A percentile compares a stretch with the other conserved stretches of the same genome.
phyloP scores from a whole-genome alignment of 2,329 filamentous ascomycete genomes.

The Cladosporium sphaerospermum region DNA sequence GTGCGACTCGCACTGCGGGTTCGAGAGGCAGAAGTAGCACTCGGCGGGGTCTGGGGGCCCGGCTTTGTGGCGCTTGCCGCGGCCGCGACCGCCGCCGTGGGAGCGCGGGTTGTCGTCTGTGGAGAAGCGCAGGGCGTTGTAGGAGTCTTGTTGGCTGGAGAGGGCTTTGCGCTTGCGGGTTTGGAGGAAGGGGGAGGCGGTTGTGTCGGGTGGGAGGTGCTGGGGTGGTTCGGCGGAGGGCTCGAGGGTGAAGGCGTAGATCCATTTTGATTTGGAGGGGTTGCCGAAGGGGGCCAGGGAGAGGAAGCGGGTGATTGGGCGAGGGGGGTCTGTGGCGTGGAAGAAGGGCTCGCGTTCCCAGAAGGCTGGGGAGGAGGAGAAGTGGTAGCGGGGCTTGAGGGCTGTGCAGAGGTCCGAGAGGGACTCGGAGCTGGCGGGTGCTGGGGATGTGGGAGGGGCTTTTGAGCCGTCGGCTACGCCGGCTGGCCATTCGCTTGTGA shows the following conservation, averaged over 20 bases:
- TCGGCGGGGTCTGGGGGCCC: slow-evolving; percentile 53
- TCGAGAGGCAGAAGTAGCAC: slow-evolving; percentile 95
- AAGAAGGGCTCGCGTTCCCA: slow-evolving; percentile 94
- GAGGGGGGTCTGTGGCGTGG: slow-evolving; percentile 45
- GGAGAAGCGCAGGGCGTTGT: slow-evolving; percentile 45
- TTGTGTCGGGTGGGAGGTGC: slow-evolving; percentile 63
- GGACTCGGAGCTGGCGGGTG: slow-evolving; percentile 50
- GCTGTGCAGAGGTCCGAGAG: slow-evolving; percentile 71
- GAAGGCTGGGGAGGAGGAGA: slow-evolving; percentile 66
- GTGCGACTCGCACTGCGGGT: slow-evolving; percentile 74
- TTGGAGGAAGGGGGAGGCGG: slow-evolving; percentile 64
- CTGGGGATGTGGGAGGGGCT: slow-evolving; percentile 36
- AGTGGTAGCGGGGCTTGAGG: slow-evolving; percentile 87
- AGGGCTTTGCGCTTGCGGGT: slow-evolving; percentile 46
- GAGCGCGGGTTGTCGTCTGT: slow-evolving; percentile 34
- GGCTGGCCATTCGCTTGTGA: slow-evolving; percentile 83
- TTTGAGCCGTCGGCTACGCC: slow-evolving; percentile 40
- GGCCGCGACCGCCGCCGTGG: slow-evolving; percentile 30
- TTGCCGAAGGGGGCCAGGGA: slow-evolving; percentile 78
- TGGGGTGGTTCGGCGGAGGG: slow-evolving; percentile 53
- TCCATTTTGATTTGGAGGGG: slow-evolving; percentile 66
- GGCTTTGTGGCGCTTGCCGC: slow-evolving; percentile 33
- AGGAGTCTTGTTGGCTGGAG: slow-evolving; percentile 26
- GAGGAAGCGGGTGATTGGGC: slow-evolving; percentile 75
- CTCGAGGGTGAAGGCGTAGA: slow-evolving; percentile 66